Evolutionary conservation across 306 rosid species (phyloP), one percentile per base, ranked within the genome.

Genomic region (Lathyrus tuberosus): DNA sequence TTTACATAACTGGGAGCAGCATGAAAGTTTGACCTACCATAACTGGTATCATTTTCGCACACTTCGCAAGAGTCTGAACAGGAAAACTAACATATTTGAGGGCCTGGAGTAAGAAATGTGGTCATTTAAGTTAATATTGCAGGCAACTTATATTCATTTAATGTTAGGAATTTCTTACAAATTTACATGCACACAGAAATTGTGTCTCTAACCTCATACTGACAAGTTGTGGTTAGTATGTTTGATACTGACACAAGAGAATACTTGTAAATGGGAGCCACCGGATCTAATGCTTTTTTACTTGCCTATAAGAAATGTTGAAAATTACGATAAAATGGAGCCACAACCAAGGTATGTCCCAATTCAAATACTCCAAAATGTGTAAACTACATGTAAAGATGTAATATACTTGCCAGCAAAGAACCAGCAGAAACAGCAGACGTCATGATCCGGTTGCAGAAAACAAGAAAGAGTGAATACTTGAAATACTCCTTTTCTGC

Each of bases 41-140:
- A 60, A 94, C 99, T 40, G 99, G 99, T 59, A 94, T 94, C 99
- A 94, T 94, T 86, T 86, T 85, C 18, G 98, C 98, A 79, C 96
- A 92, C 82, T 94, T 94, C 0, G 99, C 97, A 37, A 91, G 91
- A 14, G 99, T 94, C 81, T 94, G 97, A 78, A 94, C 91, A 40
- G 99, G 99, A 84, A 94, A 94, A 62, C 97, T 90, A 64, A 94
- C 99, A 71, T 94, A 94, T 82, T 94, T 94, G 76, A 94, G 97
- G 65, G 99, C 99, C 99, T 94, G 86, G n/a, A 81, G 58, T 35
- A 81, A 70, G 48, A 60, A 16, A 62, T 18, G 40, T 12, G 20
- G 48, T 54, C 48, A 61, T 22, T 22, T 46, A 73, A 72, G 65
- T 16, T 33, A 48, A 40, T 33, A 69, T 8, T 52, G 26, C 18